Conservation (phyloP, 2,329 filamentous ascomycete species). For the Coniochaeta sp. region DNA sequence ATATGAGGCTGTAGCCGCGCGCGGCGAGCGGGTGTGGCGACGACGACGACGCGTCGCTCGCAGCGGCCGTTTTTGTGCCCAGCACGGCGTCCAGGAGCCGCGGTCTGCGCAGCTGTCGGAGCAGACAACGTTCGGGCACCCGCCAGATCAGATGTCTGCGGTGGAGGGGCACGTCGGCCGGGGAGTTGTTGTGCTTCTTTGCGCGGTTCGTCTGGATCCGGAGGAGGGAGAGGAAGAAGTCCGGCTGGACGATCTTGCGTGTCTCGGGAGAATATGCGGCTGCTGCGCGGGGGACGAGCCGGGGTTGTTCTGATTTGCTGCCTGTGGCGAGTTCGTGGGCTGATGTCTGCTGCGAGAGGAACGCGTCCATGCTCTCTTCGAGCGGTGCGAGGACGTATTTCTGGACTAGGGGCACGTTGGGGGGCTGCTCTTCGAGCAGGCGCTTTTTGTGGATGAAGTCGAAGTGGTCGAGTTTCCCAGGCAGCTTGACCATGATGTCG, state of each 20-base stretch:
- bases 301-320: background rate
- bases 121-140: conserved; percentile 4
- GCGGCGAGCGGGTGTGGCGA: background rate
- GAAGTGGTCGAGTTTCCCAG: conserved; percentile 68
- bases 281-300: background rate
- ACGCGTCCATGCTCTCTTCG: background rate
- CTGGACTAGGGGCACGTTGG: conserved; percentile 7
- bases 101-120: background rate
- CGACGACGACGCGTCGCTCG: background rate
- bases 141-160: conserved; percentile 18
- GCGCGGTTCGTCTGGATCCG: background rate
- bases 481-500: conserved; percentile 73
- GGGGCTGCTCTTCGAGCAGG: conserved; percentile 8
- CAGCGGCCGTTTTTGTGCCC: background rate
- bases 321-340: background rate
- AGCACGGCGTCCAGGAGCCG: background rate
- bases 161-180: background rate
- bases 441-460: conserved; percentile 37
- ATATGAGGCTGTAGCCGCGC: background rate
- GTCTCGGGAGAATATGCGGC: background rate
- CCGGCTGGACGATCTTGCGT: background rate
- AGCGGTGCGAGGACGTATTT: conserved; percentile 14
- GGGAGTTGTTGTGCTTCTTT: background rate
- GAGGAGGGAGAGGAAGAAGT: background rate
- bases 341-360: background rate